Evolutionary conservation across 495 filamentous ascomycete species (phyloP), one percentile per base, ranked within the genome.

Genomic region (Copromyces sp.): DNA sequence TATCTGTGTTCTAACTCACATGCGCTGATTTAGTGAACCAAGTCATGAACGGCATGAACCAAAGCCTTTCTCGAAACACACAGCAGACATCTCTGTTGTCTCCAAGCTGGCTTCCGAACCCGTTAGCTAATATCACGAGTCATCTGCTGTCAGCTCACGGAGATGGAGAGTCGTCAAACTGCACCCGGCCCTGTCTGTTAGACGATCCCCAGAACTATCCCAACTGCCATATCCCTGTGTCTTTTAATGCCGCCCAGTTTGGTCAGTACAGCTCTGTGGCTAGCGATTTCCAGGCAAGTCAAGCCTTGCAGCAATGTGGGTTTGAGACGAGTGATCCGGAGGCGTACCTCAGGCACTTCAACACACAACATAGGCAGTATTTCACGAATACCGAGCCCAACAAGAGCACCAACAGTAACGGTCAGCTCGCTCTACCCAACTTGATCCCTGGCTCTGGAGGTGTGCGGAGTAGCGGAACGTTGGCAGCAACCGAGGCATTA

Each of bases 331-430:
- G 73, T 9, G 76, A 76, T 29, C 76, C 76, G 8, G 75, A 80
- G 37, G 74, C 77, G 9, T 80, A 76, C 69, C 68, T 81, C 40
- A 72, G 73, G 14, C 81, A 82, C 53, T 81, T 81, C 73, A 80
- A 79, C 42, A 42, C 74, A 3, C 75, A 76, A 20, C 79, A 80
- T 45, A 69, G 77, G 69, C 75, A 45, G 0, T 75, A 73, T 7
- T 76, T 79, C 42, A 70, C 70, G 11, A 41, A 72, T 11, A 75
- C 47, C 47, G 4, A 14, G 12, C 29, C 14, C 16, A 39, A 8
- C 29, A 42, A 35, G n/a, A 71, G 12, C 16, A 68, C 14, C 53
- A 71, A 4, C 69, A 38, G 8, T 14, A 9, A 20, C 17, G 39
- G 45, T 37, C 69, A 12, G 32, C 65, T 16, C 20, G 4, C 12